Percentiles rank a stretch among this genome's conserved stretches.
These are phyloP conservation scores for Puccinia triticina DNA, from an alignment of 1,284 basidiomycete species.

Conservation along the genomic window DNA sequence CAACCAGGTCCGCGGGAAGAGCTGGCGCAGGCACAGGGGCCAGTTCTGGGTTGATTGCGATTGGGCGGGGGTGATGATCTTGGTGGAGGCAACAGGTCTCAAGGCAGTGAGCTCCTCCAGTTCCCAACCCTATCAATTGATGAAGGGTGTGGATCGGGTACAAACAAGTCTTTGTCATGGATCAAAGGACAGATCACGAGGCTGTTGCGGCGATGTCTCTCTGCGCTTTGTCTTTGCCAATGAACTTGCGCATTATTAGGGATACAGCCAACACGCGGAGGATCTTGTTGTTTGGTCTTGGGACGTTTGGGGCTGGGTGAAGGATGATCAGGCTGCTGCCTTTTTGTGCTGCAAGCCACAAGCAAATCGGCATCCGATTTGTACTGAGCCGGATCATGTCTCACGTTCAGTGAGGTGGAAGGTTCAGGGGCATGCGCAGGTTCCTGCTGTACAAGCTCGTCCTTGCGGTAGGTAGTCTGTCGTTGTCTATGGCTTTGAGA, in stretches of 20 bases:
- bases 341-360: not conserved
- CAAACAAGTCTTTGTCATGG: not conserved
- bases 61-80: not conserved
- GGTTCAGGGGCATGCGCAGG: not conserved
- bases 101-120: conserved; percentile 23
- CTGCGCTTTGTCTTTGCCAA: conserved; percentile 4
- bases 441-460: not conserved
- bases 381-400: not conserved
- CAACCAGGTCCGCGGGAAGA: not conserved
- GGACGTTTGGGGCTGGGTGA: conserved; percentile 4
- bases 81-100: not conserved
- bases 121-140: not conserved
- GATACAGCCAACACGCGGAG: not conserved
- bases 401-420: too few species aligned
- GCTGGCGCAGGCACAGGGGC: not conserved
- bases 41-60: not conserved
- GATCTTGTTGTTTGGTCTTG: not conserved
- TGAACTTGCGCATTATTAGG: not conserved
- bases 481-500: too few species aligned
- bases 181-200: not conserved
- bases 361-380: not conserved
- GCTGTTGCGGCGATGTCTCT: conserved; percentile 1
- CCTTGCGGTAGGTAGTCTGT: not conserved
- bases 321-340: conserved; percentile 9
- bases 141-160: not conserved